Base-by-base conservation (phyloP, 768 basidiomycete species). In the Lactarius akahatsu region DNA sequence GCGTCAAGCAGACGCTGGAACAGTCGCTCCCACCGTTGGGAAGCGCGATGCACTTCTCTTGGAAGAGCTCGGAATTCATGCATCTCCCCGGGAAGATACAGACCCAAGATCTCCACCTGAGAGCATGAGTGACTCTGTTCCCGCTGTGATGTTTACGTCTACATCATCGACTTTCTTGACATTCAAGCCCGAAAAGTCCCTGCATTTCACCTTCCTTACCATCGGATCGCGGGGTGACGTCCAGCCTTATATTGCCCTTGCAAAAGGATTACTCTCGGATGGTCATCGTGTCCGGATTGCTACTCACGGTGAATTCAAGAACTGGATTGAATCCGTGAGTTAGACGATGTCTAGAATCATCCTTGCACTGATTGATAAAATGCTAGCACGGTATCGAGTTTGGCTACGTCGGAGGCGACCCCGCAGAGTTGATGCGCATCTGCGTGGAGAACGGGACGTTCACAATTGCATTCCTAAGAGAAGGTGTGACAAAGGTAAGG, bases 391-490 rank as follows among this genome's bases (percentile, higher is more conserved):
- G 94, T n/a, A 97, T 99, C 72, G 95, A 95, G 73, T 98, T 91
- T 75, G 90, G 90, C 13, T 90, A 85, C 70, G 95, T 98, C 52
- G 96, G 97, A 13, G 96, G 96, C 32, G 97, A 98, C 76, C 96
- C 96, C 11, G 96, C 97, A 1, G 96, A 98, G 76, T 80, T 99
- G 50, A 96, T 98, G 95, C 85, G 92, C 61, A 94, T 99, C 69
- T 98, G 96, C 75, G 90, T 98, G 40, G 96, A 98, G 77, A 98
- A 99, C 77, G 97, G 97, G 68, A 97, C 90, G 64, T 99, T 98
- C 74, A 97, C 96, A 0, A 90, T 98, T 43, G 87, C 94, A 0
- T 98, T 98, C 78, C 78, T 98, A 75, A 95, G 90, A 76, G 97
- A 99, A 74, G 90, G 88, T 13, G 75, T 98, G 43, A 80, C 85